These are phyloP conservation scores for Chaetoceros tenuissimus DNA, from an alignment of 108 stramenopile genomes.

Conservation along the genomic window DNA sequence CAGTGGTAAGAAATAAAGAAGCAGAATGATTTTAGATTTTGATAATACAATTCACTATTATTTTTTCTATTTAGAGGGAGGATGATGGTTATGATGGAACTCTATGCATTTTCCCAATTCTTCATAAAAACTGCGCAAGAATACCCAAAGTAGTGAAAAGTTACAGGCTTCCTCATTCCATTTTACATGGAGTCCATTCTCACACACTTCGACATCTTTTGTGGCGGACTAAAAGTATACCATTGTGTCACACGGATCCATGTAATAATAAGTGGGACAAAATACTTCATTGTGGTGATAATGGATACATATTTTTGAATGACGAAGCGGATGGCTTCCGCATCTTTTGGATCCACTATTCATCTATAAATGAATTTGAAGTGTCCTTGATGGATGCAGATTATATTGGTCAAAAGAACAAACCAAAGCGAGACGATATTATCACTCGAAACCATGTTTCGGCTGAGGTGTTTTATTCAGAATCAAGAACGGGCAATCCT, in stretches of 20 bases:
- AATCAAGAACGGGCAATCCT: background rate
- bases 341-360: conserved; percentile 42
- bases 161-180: no score
- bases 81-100: no score
- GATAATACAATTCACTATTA: no score
- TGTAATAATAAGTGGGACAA: no score
- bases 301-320: conserved; percentile 53
- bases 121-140: no score
- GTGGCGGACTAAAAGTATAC: conserved; percentile 33
- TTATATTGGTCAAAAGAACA: background rate
- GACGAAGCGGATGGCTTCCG: conserved; percentile 70
- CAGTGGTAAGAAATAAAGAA: background rate
- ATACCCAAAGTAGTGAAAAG: no score
- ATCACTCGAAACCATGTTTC: background rate
- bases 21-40: background rate
- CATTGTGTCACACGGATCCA: conserved; percentile 4
- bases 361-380: background rate
- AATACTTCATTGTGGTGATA: no score
- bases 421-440: conserved; percentile 23
- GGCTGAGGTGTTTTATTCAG: background rate
- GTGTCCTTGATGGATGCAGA: background rate
- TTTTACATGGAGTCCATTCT: conserved; percentile 19
- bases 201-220: conserved; percentile 35
- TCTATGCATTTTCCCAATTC: no score
- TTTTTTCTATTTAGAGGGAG: no score